Base-by-base conservation (phyloP, 495 filamentous ascomycete genomes). In the Choiromyces venosus region DNA sequence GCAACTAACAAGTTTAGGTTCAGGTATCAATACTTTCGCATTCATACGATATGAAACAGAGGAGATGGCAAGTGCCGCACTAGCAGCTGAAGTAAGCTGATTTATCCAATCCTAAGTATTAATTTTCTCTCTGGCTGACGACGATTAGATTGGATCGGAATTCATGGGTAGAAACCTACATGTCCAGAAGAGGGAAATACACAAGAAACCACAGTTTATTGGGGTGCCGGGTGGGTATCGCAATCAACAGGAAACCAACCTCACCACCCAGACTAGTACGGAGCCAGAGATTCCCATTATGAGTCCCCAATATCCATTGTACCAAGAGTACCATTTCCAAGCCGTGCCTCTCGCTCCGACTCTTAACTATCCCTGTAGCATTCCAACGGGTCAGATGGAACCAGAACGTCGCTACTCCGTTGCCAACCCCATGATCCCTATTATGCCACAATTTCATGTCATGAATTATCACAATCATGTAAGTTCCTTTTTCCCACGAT, bases 151-250 rank as follows among this genome's bases (percentile, higher is more conserved):
- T 39, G 74, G 73, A 61, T 72, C 78, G 33, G 69, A 74, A 64
- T 80, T 80, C 66, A 69, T 80, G 25, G 78, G 78, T 68, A 80
- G 76, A 66, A 70, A 72, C 33, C 74, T 80, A 36, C 74, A 80
- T 36, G 78, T 80, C 66, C 78, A 80, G 46, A 74, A 72, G 37
- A 74, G 78, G 38, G 78, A 80, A 65, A 74, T 80, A 33, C 78
- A 80, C 38, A 76, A 71, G 46, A 80, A 77, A 25, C 71, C 70
- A 37, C 25, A 33, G 33, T 1, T 14, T 16, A 33, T 61, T 5
- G 52, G 52, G 25, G 12, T 61, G 1, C 52, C 52, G 18, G 52
- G 25, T 18, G 52, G 52, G 25, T 14, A 33, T 61, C 52, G 52
- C 4, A 16, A 14, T 33, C 25, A 33, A 29, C 52, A 12, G 52